Evolutionary conservation across 768 basidiomycete genomes (phyloP).

Genomic region (Mycena haematopus): DNA sequence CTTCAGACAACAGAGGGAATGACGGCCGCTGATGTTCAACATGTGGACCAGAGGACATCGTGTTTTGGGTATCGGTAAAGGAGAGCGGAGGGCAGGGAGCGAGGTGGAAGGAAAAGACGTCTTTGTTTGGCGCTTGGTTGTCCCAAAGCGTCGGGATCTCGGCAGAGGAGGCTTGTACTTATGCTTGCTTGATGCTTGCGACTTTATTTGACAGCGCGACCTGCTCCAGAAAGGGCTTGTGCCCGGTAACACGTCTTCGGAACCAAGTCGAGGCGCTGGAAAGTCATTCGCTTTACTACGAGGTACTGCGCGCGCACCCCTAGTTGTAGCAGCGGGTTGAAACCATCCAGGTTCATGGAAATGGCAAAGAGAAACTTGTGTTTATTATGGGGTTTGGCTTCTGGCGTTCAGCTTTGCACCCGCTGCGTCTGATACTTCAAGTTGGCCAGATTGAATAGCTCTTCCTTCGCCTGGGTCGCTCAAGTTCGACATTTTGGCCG

Average conservation of each 20-base stretch:
- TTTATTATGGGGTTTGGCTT: constrained; percentile 59
- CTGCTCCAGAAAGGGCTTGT: constrained; percentile 72
- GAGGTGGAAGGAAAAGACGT: no score
- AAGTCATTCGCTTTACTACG: constrained; percentile 80
- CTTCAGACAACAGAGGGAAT: no score
- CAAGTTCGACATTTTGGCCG: constrained; percentile 69
- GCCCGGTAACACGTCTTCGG: constrained; percentile 54
- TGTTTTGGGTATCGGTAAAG: no score
- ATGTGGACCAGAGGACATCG: no score
- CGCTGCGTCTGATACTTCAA: constrained; percentile 19
- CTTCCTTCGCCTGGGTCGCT: constrained; percentile 64
- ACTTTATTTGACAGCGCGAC: constrained; percentile 65
- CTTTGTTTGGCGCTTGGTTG: no score
- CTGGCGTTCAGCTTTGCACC: not conserved
- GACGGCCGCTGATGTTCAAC: no score
- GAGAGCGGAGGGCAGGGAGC: no score
- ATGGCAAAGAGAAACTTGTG: constrained; percentile 66
- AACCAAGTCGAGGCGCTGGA: constrained; percentile 54
- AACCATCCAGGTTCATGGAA: constrained; percentile 59
- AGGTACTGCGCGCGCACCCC: constrained; percentile 34
- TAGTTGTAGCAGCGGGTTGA: not conserved
- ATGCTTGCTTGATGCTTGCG: not conserved
- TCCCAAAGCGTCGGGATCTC: no score
- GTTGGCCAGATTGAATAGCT: constrained; percentile 59
- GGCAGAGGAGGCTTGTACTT: no score